Evolutionary conservation across 2,329 filamentous ascomycete species (phyloP).

Genomic region (Claviceps maximensis): DNA sequence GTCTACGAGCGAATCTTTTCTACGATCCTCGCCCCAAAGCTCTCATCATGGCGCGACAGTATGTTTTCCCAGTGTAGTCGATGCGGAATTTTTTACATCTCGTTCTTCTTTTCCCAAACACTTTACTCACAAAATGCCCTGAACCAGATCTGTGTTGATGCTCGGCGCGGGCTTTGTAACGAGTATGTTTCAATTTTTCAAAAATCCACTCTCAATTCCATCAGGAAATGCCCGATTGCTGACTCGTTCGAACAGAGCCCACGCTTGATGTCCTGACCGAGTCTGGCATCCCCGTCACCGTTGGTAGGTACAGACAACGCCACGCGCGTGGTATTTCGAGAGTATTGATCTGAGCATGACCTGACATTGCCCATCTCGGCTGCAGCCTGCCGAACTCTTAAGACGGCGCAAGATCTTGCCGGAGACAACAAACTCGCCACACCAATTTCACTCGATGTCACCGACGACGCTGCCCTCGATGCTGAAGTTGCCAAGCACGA

Average conservation of each 20-base stretch:
- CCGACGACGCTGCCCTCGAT: constrained; percentile 62
- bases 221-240: neutral
- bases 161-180: constrained; percentile 46
- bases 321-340: neutral
- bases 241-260: constrained; percentile 25
- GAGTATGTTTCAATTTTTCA: constrained; percentile 1
- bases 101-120: neutral
- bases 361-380: neutral
- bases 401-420: constrained; percentile 61
- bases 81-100: neutral
- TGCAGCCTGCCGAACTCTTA: constrained; percentile 68
- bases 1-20: neutral
- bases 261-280: constrained; percentile 51
- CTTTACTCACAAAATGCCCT: neutral
- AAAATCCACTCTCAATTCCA: neutral
- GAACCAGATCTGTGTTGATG: constrained; percentile 20
- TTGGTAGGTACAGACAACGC: constrained; percentile 33
- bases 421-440: constrained; percentile 58
- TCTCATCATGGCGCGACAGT: constrained; percentile 4
- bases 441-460: constrained; percentile 77
- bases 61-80: neutral
- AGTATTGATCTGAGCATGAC: neutral
- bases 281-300: constrained; percentile 49
- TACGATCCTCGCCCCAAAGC: neutral
- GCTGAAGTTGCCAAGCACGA: constrained; percentile 68